phyloP scores from a whole-genome alignment of 139 green algal genomes.

The Asterochloris sp. region DNA sequence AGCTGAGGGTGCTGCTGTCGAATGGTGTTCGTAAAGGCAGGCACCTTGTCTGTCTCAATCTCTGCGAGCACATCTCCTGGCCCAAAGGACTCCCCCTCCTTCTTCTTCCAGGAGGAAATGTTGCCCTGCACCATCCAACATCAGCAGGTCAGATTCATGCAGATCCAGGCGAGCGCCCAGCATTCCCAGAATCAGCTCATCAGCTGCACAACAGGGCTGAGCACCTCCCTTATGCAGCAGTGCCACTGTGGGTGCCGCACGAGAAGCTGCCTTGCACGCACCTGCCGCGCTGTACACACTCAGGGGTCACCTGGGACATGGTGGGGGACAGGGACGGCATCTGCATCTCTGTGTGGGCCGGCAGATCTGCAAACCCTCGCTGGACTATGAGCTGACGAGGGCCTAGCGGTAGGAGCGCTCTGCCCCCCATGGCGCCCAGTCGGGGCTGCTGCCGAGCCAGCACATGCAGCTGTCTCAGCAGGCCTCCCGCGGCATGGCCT shows the following conservation, averaged over 20 bases:
- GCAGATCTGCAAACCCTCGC: constrained; percentile 25
- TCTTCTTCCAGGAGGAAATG: constrained; percentile 90
- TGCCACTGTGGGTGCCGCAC: neutral
- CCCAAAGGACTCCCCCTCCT: constrained; percentile 72
- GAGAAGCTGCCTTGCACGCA: neutral
- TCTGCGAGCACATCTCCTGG: constrained; percentile 89
- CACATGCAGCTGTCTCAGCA: too few relatives aligned
- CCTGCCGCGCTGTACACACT: neutral
- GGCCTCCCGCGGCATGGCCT: too few relatives aligned
- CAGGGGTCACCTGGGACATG: constrained; percentile 63
- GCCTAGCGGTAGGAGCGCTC: neutral
- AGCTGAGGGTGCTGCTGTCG: neutral
- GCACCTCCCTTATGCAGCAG: neutral
- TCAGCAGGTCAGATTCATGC: neutral
- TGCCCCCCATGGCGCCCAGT: neutral
- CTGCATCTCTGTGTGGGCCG: constrained; percentile 56
- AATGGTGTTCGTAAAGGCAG: too few relatives aligned
- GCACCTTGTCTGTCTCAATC: constrained; percentile 95
- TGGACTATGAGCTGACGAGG: constrained; percentile 1
- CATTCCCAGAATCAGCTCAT: neutral
- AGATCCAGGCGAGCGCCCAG: neutral
- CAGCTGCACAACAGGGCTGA: neutral
- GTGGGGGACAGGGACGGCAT: constrained; percentile 95
- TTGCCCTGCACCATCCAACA: constrained; percentile 58
- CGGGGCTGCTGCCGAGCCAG: neutral